phyloP scores from a whole-genome alignment of 768 basidiomycete species.

The Neoboletus subvelutipes region DNA sequence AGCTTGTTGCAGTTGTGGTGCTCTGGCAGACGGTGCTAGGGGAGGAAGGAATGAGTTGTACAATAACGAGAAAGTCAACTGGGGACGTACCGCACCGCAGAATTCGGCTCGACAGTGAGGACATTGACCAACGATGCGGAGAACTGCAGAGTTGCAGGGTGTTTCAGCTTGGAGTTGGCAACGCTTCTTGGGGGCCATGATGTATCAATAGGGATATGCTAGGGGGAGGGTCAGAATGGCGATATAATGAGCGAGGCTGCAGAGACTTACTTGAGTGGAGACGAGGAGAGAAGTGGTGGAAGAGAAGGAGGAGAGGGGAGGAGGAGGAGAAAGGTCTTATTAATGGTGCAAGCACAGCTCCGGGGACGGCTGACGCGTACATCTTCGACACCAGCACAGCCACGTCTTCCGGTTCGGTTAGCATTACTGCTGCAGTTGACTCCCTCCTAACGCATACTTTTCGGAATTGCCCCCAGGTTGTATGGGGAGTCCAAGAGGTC shows the following conservation, averaged over 20 bases:
- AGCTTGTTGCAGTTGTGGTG: constrained; percentile 83
- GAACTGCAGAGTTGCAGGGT: constrained; percentile 70
- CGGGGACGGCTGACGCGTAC: constrained; percentile 32
- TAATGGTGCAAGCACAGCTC: constrained; percentile 28
- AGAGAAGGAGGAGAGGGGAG: not conserved
- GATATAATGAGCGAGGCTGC: not conserved
- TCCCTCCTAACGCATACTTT: no score
- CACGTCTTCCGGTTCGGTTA: constrained; percentile 7
- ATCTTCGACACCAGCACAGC: constrained; percentile 17
- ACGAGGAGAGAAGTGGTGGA: not conserved
- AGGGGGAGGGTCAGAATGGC: not conserved
- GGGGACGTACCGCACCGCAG: constrained; percentile 65
- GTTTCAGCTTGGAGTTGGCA: constrained; percentile 64
- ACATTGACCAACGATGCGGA: constrained; percentile 85
- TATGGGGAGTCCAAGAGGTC: no score
- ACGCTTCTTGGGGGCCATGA: constrained; percentile 84
- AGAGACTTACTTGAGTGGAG: not conserved
- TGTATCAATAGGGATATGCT: constrained; percentile 12
- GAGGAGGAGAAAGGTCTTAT: constrained; percentile 17
- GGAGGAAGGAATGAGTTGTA: constrained; percentile 16
- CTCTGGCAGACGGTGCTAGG: constrained; percentile 84
- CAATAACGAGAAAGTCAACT: not conserved
- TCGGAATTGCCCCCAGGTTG: no score
- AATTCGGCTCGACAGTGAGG: constrained; percentile 77
- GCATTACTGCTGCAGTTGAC: no score